These are phyloP conservation scores for Kodamaea anthophila DNA, from an alignment of 1,139 yeast genomes.

Conservation along the genomic window DNA sequence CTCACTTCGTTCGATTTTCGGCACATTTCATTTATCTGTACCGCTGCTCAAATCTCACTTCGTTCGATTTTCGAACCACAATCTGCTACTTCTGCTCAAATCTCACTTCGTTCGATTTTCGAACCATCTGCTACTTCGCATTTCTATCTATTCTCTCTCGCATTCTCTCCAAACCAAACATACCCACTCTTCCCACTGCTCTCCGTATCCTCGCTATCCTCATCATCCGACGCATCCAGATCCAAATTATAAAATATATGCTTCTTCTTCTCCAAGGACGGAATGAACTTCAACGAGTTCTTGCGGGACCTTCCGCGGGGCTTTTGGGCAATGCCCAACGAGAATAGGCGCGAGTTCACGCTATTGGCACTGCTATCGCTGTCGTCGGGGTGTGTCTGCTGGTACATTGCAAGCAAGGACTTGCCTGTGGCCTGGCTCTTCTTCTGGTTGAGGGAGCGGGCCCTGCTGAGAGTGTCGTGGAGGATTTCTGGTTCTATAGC, in stretches of 20 bases:
- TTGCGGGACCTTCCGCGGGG: slow-evolving; percentile 16
- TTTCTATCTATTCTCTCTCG: slow-evolving; percentile 10
- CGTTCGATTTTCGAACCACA: no score
- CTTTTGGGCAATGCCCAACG: slow-evolving; percentile 6
- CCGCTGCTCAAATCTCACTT: no score
- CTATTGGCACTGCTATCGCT: slow-evolving; percentile 7
- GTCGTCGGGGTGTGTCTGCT: slow-evolving; percentile 16
- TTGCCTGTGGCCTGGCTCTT: slow-evolving; percentile 18
- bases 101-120: no score
- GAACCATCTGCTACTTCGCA: no score
- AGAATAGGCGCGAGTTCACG: slow-evolving; percentile 8
- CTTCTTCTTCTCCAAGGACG: slow-evolving; percentile 18
- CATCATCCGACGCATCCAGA: slow-evolving; percentile 15
- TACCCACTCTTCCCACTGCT: slow-evolving; percentile 12
- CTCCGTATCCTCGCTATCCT: slow-evolving; percentile 10
- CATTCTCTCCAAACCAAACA: slow-evolving; percentile 36
- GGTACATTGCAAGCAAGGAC: slow-evolving; percentile 23
- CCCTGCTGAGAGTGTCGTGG: slow-evolving; percentile 21
- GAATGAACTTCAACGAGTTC: slow-evolving; percentile 29
- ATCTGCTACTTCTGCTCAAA: no score
- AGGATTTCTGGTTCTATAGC: no score
- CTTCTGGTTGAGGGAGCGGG: slow-evolving; percentile 27
- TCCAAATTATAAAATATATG: slow-evolving; percentile 33
- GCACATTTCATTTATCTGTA: no score
- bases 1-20: no score